Conservation (phyloP, 768 basidiomycete genomes). For the Pleurotus tuber-regium region DNA sequence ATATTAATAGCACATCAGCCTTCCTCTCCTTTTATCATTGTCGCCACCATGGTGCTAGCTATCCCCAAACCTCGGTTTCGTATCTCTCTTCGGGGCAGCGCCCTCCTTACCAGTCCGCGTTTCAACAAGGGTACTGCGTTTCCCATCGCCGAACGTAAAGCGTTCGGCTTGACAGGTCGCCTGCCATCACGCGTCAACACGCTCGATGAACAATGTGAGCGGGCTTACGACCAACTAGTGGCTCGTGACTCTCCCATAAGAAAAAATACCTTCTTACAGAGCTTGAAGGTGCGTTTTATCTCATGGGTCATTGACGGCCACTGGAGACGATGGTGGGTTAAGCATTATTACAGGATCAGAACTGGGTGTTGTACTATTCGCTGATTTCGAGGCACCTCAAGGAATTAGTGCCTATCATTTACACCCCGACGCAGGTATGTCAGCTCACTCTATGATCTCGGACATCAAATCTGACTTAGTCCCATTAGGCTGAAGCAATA, state of each 20-base stretch:
- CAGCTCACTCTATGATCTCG: too few relatives aligned
- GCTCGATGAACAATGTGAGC: slow-evolving; percentile 71
- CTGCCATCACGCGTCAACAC: slow-evolving; percentile 53
- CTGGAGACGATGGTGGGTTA: background rate
- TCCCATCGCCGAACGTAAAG: slow-evolving; percentile 60
- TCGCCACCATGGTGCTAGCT: background rate
- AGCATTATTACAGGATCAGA: slow-evolving; percentile 52
- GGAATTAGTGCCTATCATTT: slow-evolving; percentile 70
- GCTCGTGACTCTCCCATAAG: slow-evolving; percentile 31
- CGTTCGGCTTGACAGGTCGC: slow-evolving; percentile 59
- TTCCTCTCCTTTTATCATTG: slow-evolving; percentile 1
- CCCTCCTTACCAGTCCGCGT: slow-evolving; percentile 60
- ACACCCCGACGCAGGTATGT: slow-evolving; percentile 76
- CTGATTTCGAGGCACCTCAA: slow-evolving; percentile 56
- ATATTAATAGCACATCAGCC: background rate
- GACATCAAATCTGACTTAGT: too few relatives aligned
- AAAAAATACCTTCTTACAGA: slow-evolving; percentile 78
- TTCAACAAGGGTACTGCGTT: slow-evolving; percentile 86
- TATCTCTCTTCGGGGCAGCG: slow-evolving; percentile 59
- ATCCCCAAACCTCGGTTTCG: slow-evolving; percentile 22
- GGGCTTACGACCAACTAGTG: slow-evolving; percentile 68
- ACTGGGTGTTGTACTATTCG: slow-evolving; percentile 78
- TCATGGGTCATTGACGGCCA: too few relatives aligned
- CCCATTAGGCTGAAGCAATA: slow-evolving; percentile 70
- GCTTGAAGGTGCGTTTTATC: slow-evolving; percentile 40